Base-by-base conservation (phyloP, 2,329 filamentous ascomycete species). In the Pestalotiopsis sp. region DNA sequence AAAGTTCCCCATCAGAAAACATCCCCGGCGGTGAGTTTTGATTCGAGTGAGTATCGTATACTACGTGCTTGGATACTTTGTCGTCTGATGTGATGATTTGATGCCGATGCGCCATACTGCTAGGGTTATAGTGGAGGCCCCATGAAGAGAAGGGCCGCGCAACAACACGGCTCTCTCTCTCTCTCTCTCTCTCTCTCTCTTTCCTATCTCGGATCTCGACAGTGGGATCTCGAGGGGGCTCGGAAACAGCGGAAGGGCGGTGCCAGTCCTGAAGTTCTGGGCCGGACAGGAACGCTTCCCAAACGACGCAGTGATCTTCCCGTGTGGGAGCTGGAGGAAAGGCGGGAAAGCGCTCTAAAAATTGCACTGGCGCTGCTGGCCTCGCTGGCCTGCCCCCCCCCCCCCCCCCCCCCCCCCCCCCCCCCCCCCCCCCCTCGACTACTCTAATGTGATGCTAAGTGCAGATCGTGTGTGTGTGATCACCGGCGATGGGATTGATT, bases 281-380 rank as follows among this genome's bases (percentile, higher is more conserved):
- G 49, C 49, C 49, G 49, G 17, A 56, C 20, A 52, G 45, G 45
- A 52, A 20, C 14, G 17, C 45, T 17, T 20, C 45, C 45, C 45
- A 52, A 13, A n/a, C 57, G 62, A 23, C 57, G 63, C 63, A 58
- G 36, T 57, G 63, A 66, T 66, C 63, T 66, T 52, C 45, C 14
- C 45, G 17, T 20, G 17, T 17, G 45, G 45, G 45, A 23, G 20
- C 20, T 23, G 20, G 20, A 20, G 20, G 20, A n/a, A 17, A 52
- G 17, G 20, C 17, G 17, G 20, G 45, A 52, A 20, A 52, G 17
- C 13, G n/a, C 57, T n/a, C 63, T 66, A 66, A 66, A 66, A 66
- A 66, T 58, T 57, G 63, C 39, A 27, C 52, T 31, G 23, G 31
- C 31, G 31, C 31, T 36, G 31, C 27, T 25, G 25, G 25, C 27